A percentile compares a stretch with the other conserved stretches of the same genome.
phyloP scores from a whole-genome alignment of 208 protist genomes.

The Herpetomonas tarakana region DNA sequence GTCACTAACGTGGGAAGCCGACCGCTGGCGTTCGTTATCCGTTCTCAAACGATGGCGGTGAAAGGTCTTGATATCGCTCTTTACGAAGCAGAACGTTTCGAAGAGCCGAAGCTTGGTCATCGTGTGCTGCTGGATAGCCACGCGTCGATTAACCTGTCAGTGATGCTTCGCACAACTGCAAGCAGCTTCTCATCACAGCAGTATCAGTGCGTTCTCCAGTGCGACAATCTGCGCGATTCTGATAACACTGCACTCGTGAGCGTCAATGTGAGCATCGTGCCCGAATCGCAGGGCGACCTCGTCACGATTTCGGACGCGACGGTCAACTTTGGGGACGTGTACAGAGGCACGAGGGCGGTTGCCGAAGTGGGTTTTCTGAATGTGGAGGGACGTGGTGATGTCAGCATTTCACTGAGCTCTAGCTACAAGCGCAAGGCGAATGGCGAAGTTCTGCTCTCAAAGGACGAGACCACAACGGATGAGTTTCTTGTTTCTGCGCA shows the following conservation, averaged over 20 bases:
- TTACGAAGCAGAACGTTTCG: slow-evolving; percentile 75
- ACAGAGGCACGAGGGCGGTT: slow-evolving; percentile 52
- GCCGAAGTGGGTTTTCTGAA: slow-evolving; percentile 40
- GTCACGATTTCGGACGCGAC: slow-evolving; percentile 45
- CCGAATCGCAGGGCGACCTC: slow-evolving; percentile 62
- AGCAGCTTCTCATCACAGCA: slow-evolving; percentile 20
- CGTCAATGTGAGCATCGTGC: slow-evolving; percentile 61
- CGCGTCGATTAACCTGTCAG: slow-evolving; percentile 69
- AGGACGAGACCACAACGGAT: slow-evolving; percentile 41
- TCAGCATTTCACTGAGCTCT: slow-evolving; percentile 41
- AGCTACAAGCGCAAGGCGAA: slow-evolving; percentile 44
- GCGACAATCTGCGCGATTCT: slow-evolving; percentile 74
- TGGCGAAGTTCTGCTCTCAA: slow-evolving; percentile 50
- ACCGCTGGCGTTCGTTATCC: slow-evolving; percentile 73
- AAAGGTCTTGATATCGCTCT: slow-evolving; percentile 62
- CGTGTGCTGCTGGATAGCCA: slow-evolving; percentile 57
- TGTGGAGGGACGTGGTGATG: slow-evolving; percentile 47
- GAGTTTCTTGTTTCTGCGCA: slow-evolving; percentile 47
- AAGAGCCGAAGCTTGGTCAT: slow-evolving; percentile 68
- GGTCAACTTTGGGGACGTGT: slow-evolving; percentile 81
- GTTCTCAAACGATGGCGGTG: slow-evolving; percentile 52
- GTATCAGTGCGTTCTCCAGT: slow-evolving; percentile 69
- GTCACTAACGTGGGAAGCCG: slow-evolving; percentile 65
- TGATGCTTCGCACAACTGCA: slow-evolving; percentile 58
- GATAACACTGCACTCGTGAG: slow-evolving; percentile 65